Conservation (phyloP, 1,139 yeast species). For the Groenewaldozyma auringiensis region DNA sequence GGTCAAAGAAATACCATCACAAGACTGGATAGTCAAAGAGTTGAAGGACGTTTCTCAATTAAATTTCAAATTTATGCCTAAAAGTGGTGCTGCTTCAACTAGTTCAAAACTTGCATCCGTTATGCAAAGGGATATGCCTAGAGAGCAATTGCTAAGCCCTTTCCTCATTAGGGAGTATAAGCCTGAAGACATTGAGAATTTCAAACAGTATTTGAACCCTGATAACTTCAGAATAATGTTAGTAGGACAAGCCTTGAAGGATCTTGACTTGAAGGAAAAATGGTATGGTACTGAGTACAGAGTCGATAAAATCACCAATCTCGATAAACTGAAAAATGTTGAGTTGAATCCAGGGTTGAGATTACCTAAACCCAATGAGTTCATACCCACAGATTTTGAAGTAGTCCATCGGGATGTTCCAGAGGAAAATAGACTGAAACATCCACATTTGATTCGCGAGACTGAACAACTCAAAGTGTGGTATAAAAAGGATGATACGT, state of each 20-base stretch:
- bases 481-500: constrained; percentile 87
- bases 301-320: constrained; percentile 36
- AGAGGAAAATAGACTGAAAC: constrained; percentile 31
- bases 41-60: constrained; percentile 40
- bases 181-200: constrained; percentile 45
- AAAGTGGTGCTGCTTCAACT: constrained; percentile 53
- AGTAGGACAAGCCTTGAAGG: constrained; percentile 33
- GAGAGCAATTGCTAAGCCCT: constrained; percentile 51
- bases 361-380: constrained; percentile 66
- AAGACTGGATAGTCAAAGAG: constrained; percentile 48
- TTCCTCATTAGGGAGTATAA: constrained; percentile 54
- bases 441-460: constrained; percentile 43
- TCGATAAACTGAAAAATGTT: constrained; percentile 34
- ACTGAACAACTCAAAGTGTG: constrained; percentile 49
- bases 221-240: constrained; percentile 56
- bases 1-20: constrained; percentile 48
- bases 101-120: constrained; percentile 44
- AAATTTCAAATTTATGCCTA: constrained; percentile 61
- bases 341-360: constrained; percentile 37
- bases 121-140: constrained; percentile 54
- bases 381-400: constrained; percentile 70
- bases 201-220: constrained; percentile 44
- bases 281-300: constrained; percentile 90
- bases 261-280: constrained; percentile 46
- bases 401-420: constrained; percentile 40